Evolutionary conservation across 148 eudicot genomes (phyloP).

Genomic region (Nyssa sinensis): DNA sequence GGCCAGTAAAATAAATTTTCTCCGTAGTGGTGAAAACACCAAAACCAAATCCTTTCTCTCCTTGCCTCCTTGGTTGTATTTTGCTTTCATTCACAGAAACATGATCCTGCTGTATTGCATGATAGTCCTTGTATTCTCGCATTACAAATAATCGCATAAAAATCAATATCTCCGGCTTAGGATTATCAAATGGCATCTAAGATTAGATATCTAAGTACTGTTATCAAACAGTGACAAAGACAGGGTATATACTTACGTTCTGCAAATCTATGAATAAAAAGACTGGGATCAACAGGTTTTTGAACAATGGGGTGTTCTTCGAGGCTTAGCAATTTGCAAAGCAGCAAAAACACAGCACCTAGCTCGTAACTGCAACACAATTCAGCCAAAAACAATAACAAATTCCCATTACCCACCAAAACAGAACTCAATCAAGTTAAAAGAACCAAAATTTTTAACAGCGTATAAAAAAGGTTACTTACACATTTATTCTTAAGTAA

Average conservation of each 20-base stretch:
- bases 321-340: conserved; percentile 73
- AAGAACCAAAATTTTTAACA: neutral
- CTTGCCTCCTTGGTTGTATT: neutral
- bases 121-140: neutral
- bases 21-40: neutral
- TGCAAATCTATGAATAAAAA: conserved; percentile 78
- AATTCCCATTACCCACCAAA: neutral
- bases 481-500: conserved; percentile 66
- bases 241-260: conserved; percentile 23
- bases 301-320: conserved; percentile 70
- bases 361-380: conserved; percentile 67
- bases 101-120: neutral
- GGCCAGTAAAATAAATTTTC: neutral
- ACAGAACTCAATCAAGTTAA: neutral
- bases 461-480: conserved; percentile 28
- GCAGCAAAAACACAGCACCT: conserved; percentile 90
- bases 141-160: neutral
- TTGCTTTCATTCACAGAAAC: neutral
- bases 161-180: neutral
- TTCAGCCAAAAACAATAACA: conserved; percentile 13
- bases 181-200: conserved; percentile 22
- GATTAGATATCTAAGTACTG: neutral
- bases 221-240: neutral
- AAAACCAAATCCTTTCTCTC: neutral
- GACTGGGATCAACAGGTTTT: conserved; percentile 93